Evolutionary conservation across 2,329 filamentous ascomycete species (phyloP), one percentile per base, ranked within the genome.

Genomic region (Aspergillus bombycis): DNA sequence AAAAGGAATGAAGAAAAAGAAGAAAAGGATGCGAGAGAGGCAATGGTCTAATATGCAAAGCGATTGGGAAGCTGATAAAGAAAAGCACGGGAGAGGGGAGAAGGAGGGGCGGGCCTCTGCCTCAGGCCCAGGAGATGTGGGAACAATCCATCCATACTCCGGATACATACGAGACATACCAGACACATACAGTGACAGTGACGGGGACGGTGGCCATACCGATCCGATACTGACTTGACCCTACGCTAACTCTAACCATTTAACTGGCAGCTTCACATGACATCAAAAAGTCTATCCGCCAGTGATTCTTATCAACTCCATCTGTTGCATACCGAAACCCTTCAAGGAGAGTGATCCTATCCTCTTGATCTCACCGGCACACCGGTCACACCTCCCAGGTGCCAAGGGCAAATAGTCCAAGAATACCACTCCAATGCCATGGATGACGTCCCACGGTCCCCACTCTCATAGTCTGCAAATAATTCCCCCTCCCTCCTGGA

Each of bases 321-420:
- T 41, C 16, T 41, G 12, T 19, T 41, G 9, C 19, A 9, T 41
- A 19, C 38, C 38, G 38, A 41, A 41, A 19, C 38, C 38, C 38
- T 41, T 41, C 45, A 23, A 26, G 6, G n/a, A n/a, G 28, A 23
- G 23, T 58, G 41, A 59, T 59, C 30, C 28, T 46, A 58, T 34
- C 48, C 57, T 53, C 59, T 56, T 56, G 30, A 63, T 45, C 58
- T 58, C 59, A 58, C 50, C 62, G 62, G 62, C 56, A 64, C 62
- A 62, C 62, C 62, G 62, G 62, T 41, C 53, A 63, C 52, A 26
- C 52, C 30, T 55, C n/a, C 34, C 30, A 34, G 19, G 58, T 48
- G 48, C 58, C 58, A 60, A 60, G 58, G 26, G 53, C 45, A 45
- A 61, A 36, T 50, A n/a, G 38, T n/a, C 16, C 16, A 41, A 19